Percentiles rank a stretch among this genome's conserved stretches.
Conservation (phyloP, 1,284 basidiomycete species). For the Cystobasidium pallidum region DNA sequence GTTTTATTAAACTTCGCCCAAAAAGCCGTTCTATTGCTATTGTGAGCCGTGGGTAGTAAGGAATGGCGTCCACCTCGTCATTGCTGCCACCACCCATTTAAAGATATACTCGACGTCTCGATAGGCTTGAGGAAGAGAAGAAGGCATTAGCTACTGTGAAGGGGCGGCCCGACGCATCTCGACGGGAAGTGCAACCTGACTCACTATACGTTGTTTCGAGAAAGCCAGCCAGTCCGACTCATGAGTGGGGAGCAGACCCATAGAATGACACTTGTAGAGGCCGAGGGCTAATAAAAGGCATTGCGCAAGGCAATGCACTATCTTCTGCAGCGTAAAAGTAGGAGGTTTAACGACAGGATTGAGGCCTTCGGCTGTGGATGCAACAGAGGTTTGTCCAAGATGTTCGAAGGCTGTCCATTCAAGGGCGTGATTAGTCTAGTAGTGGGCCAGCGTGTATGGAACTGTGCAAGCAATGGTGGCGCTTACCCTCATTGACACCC, state of each 20-base stretch:
- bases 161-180: not conserved
- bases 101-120: constrained; percentile 21
- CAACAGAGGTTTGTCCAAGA: constrained; percentile 45
- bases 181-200: not conserved
- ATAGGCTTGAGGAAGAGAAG: not conserved
- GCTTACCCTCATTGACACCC: constrained; percentile 49
- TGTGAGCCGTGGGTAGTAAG: too few species aligned
- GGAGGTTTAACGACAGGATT: constrained; percentile 23
- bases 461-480: not conserved
- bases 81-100: constrained; percentile 15
- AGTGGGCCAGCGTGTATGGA: not conserved
- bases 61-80: not conserved
- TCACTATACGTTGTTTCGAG: constrained; percentile 35
- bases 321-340: constrained; percentile 50
- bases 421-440: not conserved
- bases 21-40: too few species aligned
- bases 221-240: constrained; percentile 52
- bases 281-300: constrained; percentile 51
- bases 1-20: too few species aligned
- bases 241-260: constrained; percentile 54
- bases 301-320: constrained; percentile 52
- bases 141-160: not conserved
- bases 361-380: constrained; percentile 27
- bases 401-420: constrained; percentile 49
- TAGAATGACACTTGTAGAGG: constrained; percentile 53